Evolutionary conservation across 2,329 filamentous ascomycete species (phyloP).

Genomic region (Ophiostoma ulmi): DNA sequence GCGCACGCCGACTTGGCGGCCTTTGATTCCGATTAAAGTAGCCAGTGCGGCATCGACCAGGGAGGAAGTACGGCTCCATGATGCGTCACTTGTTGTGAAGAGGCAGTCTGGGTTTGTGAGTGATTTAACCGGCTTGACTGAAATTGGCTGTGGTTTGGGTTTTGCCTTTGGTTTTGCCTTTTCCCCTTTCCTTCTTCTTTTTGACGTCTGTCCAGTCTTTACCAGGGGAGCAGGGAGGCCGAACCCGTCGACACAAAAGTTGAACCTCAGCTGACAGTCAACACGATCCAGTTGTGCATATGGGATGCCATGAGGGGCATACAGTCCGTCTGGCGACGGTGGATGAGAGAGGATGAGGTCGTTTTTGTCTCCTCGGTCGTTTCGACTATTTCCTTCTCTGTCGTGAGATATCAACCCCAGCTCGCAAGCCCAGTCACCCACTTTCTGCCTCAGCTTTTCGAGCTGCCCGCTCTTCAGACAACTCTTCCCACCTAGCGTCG

Average conservation of each 20-base stretch:
- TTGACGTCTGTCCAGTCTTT: background rate
- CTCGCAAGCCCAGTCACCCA: conserved; percentile 19
- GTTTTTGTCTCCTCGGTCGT: background rate
- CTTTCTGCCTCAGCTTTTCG: background rate
- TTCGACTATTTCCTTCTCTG: background rate
- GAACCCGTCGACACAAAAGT: background rate
- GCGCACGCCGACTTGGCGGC: conserved; percentile 19
- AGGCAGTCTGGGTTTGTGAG: background rate
- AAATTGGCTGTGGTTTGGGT: background rate
- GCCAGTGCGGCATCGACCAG: conserved; percentile 20
- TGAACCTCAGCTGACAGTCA: conserved; percentile 21
- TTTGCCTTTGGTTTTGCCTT: background rate
- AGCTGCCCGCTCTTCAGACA: background rate
- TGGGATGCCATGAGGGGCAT: conserved; percentile 23
- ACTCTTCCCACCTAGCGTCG: conserved; percentile 17
- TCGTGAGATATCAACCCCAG: conserved; percentile 15
- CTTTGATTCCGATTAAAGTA: conserved; percentile 18
- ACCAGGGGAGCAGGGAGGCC: background rate
- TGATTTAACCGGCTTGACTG: background rate
- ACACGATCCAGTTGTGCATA: conserved; percentile 24
- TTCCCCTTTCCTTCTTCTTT: background rate
- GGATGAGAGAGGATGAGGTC: conserved; percentile 23
- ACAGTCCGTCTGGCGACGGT: conserved; percentile 21
- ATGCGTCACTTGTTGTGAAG: background rate
- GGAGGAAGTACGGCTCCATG: background rate